These are phyloP conservation scores for Umbelopsis isabellina DNA, from an alignment of 192 early-diverging fungal species.

Conservation along the genomic window DNA sequence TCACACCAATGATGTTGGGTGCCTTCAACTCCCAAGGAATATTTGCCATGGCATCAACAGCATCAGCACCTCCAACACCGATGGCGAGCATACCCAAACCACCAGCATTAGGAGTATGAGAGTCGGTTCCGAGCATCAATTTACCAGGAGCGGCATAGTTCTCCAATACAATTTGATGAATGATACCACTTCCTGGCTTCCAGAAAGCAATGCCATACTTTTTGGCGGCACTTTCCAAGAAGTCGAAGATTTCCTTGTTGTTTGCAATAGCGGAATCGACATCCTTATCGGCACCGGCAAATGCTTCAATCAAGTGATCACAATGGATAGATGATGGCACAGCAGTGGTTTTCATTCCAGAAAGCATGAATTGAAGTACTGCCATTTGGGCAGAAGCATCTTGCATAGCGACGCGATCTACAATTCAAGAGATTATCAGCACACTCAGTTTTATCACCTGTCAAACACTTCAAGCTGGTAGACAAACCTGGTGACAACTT, in stretches of 20 bases:
- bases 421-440: background rate
- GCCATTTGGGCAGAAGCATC: constrained; percentile 94
- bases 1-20: constrained; percentile 94
- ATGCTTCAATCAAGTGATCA: constrained; percentile 98
- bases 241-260: constrained; percentile 97
- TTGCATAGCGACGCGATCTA: constrained; percentile 98
- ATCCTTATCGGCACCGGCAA: constrained; percentile 82
- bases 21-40: constrained; percentile 99
- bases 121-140: constrained; percentile 98
- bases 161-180: constrained; percentile 98
- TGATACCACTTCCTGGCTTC: constrained; percentile 96
- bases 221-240: constrained; percentile 75
- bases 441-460: background rate
- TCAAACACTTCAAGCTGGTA: background rate
- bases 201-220: constrained; percentile 98
- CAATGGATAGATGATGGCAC: constrained; percentile 98
- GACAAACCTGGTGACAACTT: constrained; percentile 84
- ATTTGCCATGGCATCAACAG: constrained; percentile 97
- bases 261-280: constrained; percentile 81
- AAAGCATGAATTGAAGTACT: constrained; percentile 97
- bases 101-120: constrained; percentile 72
- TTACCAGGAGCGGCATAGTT: constrained; percentile 98
- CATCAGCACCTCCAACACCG: constrained; percentile 99
- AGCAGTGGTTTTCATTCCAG: constrained; percentile 89
- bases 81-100: constrained; percentile 97